phyloP scores from a whole-genome alignment of 1,284 basidiomycete species.

The Heterobasidion parviporum region DNA sequence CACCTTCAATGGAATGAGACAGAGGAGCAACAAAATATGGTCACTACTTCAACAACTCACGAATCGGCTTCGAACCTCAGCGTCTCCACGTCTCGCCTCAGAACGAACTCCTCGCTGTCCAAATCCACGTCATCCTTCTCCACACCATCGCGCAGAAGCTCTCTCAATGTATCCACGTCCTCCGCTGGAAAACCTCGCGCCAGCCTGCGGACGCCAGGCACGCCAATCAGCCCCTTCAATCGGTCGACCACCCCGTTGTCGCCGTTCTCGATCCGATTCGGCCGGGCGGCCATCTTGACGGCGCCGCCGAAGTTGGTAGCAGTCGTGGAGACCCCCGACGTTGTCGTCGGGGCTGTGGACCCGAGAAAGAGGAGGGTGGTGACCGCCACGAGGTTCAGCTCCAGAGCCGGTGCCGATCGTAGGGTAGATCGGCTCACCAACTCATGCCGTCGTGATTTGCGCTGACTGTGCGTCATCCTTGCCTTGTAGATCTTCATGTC shows the following conservation, averaged over 20 bases:
- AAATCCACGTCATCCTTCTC: conserved; percentile 41
- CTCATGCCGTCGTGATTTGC: not conserved
- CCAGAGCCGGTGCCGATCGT: conserved; percentile 69
- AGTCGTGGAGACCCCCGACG: conserved; percentile 75
- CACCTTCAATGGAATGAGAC: conserved; percentile 84
- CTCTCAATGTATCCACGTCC: conserved; percentile 25
- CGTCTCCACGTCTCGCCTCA: conserved; percentile 25
- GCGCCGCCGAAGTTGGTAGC: conserved; percentile 75
- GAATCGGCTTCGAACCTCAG: conserved; percentile 17
- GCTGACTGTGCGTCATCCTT: conserved; percentile 1
- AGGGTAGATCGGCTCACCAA: conserved; percentile 39
- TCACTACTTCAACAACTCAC: conserved; percentile 11
- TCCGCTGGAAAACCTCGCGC: conserved; percentile 9
- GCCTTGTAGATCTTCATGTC: conserved; percentile 63
- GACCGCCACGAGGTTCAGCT: conserved; percentile 80
- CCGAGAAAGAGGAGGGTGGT: conserved; percentile 74
- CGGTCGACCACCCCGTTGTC: conserved; percentile 20
- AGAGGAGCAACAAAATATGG: conserved; percentile 24
- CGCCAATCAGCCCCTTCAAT: conserved; percentile 27
- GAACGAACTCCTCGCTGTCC: conserved; percentile 33
- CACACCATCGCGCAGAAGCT: conserved; percentile 37
- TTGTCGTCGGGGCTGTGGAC: conserved; percentile 76
- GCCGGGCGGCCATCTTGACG: conserved; percentile 64
- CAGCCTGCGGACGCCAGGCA: conserved; percentile 31
- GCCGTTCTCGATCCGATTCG: conserved; percentile 42